Evolutionary conservation across 1,284 basidiomycete genomes (phyloP), one percentile per base, ranked within the genome.

Genomic region (Taiwanofungus camphoratus): DNA sequence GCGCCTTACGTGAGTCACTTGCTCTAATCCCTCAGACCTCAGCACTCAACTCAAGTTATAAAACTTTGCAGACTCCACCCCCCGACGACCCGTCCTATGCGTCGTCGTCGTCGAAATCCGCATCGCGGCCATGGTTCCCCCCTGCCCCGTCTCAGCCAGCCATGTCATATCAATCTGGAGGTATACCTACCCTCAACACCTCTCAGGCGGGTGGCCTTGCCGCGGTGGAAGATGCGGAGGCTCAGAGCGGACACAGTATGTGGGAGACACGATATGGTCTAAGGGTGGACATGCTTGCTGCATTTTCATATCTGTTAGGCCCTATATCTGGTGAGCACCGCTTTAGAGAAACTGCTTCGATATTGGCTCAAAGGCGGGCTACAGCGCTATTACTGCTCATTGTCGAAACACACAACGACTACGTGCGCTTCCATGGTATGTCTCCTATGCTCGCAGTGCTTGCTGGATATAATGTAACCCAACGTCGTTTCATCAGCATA

Each of bases 401-500:
- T n/a, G 51, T 82, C 16, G 87, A 91, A 61, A 90, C 82, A 7
- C 76, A 79, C 52, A 88, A 87, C 53, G 86, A 89, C 63, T 87
- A 80, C 54, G 79, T 89, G 50, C 78, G 87, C 43, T 89, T 88
- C 61, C 86, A 88, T 59, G 82, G 85, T 85, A 45, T 54, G 75
- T 58, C 23, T 22, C 5, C 12, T 27, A n/a, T n/a, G n/a, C n/a
- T n/a, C n/a, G n/a, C n/a, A n/a, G n/a, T n/a, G n/a, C n/a, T n/a
- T n/a, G n/a, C n/a, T n/a, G n/a, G n/a, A n/a, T n/a, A n/a, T n/a
- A n/a, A n/a, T n/a, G n/a, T n/a, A n/a, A n/a, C n/a, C n/a, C n/a
- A n/a, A n/a, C n/a, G n/a, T n/a, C n/a, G n/a, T n/a, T n/a, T 34
- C 45, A n/a, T 38, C 50, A 88, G 86, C 85, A 31, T 90, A 89